Conservation (phyloP, 2,329 filamentous ascomycete species). For the Camillea tinctor region DNA sequence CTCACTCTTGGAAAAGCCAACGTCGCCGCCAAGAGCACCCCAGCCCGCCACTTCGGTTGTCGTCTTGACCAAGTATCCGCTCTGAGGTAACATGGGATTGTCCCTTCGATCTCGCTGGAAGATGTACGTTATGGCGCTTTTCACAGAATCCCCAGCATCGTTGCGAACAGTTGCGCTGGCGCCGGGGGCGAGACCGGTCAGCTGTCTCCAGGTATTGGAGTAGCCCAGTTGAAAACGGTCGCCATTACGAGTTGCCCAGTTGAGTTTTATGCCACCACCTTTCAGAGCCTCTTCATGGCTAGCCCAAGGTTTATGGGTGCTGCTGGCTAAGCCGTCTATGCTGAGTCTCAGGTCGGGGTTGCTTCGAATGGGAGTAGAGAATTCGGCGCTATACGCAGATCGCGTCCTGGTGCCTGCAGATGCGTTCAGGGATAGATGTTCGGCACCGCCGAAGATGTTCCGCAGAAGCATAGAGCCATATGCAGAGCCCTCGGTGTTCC, state of each 20-base stretch:
- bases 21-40: slow-evolving; percentile 81
- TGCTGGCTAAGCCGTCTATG: slow-evolving; percentile 76
- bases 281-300: slow-evolving; percentile 88
- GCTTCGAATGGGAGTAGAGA: slow-evolving; percentile 79
- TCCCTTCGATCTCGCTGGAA: slow-evolving; percentile 81
- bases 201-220: slow-evolving; percentile 79
- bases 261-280: slow-evolving; percentile 73
- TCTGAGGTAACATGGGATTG: slow-evolving; percentile 78
- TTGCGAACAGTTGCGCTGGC: slow-evolving; percentile 79
- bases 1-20: slow-evolving; percentile 93
- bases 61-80: slow-evolving; percentile 77
- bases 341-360: slow-evolving; percentile 80
- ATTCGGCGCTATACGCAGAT: slow-evolving; percentile 84
- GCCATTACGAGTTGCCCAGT: slow-evolving; percentile 65
- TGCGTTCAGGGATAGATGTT: slow-evolving; percentile 83
- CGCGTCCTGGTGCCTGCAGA: slow-evolving; percentile 86
- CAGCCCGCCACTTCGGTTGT: slow-evolving; percentile 82
- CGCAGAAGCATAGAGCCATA: slow-evolving; percentile 85
- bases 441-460: slow-evolving; percentile 92
- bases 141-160: slow-evolving; percentile 88
- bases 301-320: slow-evolving; percentile 87
- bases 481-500: slow-evolving; percentile 89
- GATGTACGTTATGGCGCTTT: slow-evolving; percentile 80
- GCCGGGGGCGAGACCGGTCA: slow-evolving; percentile 72
- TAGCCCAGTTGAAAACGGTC: slow-evolving; percentile 79